Evolutionary conservation across 2,329 filamentous ascomycete genomes (phyloP).

Genomic region (Ophiostoma novo-ulmi): DNA sequence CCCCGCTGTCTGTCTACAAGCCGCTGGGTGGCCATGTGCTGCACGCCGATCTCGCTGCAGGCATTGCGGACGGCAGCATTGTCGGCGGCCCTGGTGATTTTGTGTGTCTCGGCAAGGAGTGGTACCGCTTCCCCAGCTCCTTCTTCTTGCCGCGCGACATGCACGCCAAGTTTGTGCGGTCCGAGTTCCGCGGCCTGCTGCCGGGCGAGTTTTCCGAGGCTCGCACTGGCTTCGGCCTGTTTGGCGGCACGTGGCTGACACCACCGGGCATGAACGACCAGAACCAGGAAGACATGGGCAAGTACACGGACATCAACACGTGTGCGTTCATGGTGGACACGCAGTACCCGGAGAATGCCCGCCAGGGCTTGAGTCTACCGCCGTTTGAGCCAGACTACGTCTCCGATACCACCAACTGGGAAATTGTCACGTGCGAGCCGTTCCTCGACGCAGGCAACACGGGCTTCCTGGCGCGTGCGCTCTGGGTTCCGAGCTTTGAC

Average conservation of each 20-base stretch:
- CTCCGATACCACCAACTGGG: conserved; percentile 69
- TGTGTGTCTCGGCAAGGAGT: conserved; percentile 92
- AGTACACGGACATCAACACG: conserved; percentile 72
- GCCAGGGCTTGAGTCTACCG: conserved; percentile 41
- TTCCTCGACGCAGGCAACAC: conserved; percentile 81
- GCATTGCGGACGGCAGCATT: conserved; percentile 34
- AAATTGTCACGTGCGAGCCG: conserved; percentile 64
- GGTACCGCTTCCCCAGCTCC: conserved; percentile 94
- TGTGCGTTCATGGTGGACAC: conserved; percentile 89
- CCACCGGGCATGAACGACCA: conserved; percentile 85
- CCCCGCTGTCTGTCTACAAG: conserved; percentile 66
- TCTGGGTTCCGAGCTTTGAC: conserved; percentile 73
- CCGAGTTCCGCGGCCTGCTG: conserved; percentile 80
- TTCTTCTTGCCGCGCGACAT: conserved; percentile 83
- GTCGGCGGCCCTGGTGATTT: conserved; percentile 58
- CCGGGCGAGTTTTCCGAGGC: conserved; percentile 86
- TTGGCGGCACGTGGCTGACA: conserved; percentile 77
- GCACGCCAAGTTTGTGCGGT: conserved; percentile 83
- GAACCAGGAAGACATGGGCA: conserved; percentile 78
- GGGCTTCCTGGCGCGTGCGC: conserved; percentile 63
- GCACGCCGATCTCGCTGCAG: not conserved
- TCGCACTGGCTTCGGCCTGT: conserved; percentile 62
- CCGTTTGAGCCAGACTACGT: conserved; percentile 76
- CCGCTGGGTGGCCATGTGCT: conserved; percentile 54
- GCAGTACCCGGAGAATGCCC: conserved; percentile 58